Percentiles rank a stretch among this genome's conserved stretches.
Evolutionary conservation across 2,329 filamentous ascomycete species (phyloP).

Genomic region (Davidsoniella eucalypti): DNA sequence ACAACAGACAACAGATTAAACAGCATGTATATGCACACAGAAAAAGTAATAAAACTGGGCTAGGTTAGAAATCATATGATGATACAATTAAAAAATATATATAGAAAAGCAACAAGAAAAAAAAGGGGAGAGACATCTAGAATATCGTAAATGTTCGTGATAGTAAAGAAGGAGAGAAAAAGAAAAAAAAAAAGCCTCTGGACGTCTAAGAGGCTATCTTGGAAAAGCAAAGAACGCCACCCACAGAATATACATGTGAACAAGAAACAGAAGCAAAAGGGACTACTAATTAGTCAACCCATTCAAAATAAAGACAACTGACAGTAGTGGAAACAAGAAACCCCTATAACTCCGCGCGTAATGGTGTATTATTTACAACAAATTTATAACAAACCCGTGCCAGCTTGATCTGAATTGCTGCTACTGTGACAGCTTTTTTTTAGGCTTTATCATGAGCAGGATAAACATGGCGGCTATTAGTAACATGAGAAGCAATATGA

Average conservation of each 20-base stretch:
- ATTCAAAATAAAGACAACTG: no score
- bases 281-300: no score
- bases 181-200: not conserved
- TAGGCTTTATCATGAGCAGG: conserved; percentile 64
- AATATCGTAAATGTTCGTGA: no score
- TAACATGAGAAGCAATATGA: conserved; percentile 75
- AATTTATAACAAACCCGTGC: no score
- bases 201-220: not conserved
- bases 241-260: no score
- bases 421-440: conserved; percentile 24
- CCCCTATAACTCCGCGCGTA: not conserved
- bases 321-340: not conserved
- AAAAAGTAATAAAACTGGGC: not conserved
- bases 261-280: not conserved
- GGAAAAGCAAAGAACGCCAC: not conserved
- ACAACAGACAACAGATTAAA: not conserved
- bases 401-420: not conserved
- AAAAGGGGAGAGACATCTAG: no score
- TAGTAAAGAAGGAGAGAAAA: not conserved
- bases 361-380: no score
- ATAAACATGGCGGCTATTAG: conserved; percentile 80
- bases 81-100: not conserved
- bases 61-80: not conserved
- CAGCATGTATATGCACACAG: not conserved
- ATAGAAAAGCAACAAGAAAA: not conserved